Conservation (phyloP, 176 grass and related monocot genomes). For the Saccharum officinarum region DNA sequence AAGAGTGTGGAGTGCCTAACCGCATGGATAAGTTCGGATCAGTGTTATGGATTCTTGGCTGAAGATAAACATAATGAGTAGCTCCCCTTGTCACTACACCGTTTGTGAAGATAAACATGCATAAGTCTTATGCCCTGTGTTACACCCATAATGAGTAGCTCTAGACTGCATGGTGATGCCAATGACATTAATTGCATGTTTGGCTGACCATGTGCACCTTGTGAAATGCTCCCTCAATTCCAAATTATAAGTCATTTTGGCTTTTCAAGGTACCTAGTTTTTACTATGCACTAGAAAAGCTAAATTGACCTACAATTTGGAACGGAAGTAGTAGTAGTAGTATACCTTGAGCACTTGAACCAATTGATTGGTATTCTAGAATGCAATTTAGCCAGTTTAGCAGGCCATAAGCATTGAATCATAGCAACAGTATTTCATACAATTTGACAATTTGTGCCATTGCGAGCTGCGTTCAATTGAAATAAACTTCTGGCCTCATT, state of each 20-base stretch:
- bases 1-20: not conserved
- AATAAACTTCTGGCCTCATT: constrained; percentile 1
- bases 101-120: not conserved
- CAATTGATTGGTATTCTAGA: constrained; percentile 4
- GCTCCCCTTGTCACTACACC: not conserved
- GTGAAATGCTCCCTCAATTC: not conserved
- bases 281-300: not conserved
- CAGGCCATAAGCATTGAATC: not conserved
- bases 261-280: not conserved
- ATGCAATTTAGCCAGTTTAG: not conserved
- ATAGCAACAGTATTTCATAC: not conserved
- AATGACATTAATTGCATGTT: not conserved
- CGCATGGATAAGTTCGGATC: not conserved
- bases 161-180: not conserved
- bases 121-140: not conserved
- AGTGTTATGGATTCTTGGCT: not conserved
- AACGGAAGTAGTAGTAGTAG: not conserved
- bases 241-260: not conserved
- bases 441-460: not conserved
- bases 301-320: not conserved
- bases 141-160: not conserved
- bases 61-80: not conserved
- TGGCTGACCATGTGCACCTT: not conserved
- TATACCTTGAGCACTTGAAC: not conserved
- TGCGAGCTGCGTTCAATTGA: not conserved